Percentiles rank a stretch among this genome's conserved stretches.
These are phyloP conservation scores for Apiotrichum akiyoshidainum DNA, from an alignment of 1,284 basidiomycete species.

Conservation along the genomic window DNA sequence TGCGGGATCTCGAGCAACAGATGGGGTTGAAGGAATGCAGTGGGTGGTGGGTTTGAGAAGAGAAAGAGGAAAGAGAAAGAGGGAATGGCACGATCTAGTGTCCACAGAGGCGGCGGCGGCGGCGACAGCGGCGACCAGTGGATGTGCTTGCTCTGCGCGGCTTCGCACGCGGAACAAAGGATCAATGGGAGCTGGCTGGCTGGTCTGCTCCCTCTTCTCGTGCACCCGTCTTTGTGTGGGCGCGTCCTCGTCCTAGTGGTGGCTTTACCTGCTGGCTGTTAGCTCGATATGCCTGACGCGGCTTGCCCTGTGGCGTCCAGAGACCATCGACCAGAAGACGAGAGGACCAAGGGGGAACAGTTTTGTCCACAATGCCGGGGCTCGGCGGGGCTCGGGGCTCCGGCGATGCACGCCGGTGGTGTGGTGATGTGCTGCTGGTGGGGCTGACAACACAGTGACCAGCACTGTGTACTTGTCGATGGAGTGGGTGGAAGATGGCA, in stretches of 20 bases:
- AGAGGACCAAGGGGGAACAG: background rate
- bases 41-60: too few relatives aligned
- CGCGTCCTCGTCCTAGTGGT: background rate
- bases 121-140: background rate
- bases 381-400: background rate
- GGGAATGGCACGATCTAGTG: background rate
- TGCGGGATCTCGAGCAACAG: too few relatives aligned
- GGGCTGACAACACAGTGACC: background rate
- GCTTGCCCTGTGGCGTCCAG: slow-evolving; percentile 7
- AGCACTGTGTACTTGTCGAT: background rate
- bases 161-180: background rate
- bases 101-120: background rate
- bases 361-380: background rate
- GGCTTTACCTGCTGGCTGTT: background rate
- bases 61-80: background rate
- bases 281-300: slow-evolving; percentile 2
- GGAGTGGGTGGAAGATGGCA: too few relatives aligned
- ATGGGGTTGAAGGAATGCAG: background rate
- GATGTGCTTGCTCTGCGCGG: background rate
- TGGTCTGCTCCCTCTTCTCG: background rate
- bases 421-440: background rate
- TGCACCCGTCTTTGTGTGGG: background rate
- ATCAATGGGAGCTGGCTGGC: background rate
- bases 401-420: background rate
- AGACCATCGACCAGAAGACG: background rate